Base-by-base conservation (phyloP, 192 early-diverging fungal species). In the Geosiphon pyriformis region DNA sequence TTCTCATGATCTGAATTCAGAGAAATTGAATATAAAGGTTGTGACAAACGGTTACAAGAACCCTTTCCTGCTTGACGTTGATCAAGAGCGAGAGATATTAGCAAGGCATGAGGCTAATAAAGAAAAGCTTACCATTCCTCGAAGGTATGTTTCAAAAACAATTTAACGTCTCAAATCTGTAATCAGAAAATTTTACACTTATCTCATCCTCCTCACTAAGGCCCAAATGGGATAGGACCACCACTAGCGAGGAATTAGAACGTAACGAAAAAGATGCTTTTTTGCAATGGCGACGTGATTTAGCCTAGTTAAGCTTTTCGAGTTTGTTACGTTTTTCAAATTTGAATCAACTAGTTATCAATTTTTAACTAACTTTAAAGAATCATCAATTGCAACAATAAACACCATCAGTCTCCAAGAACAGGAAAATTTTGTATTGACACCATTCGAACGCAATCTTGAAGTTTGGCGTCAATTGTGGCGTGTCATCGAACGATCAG, bases 381-480 rank as follows among this genome's bases (percentile, higher is more conserved):
- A n/a, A n/a, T n/a, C n/a, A n/a, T n/a, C n/a, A n/a, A n/a, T n/a
- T n/a, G n/a, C n/a, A n/a, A n/a, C n/a, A n/a, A n/a, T n/a, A n/a
- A n/a, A n/a, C n/a, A n/a, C 15, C 15, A 10, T 15, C 37, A 91
- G 79, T 22, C 75, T 99, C 56, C 90, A 97, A 71, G 97, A 99
- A 68, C 86, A 93, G 18, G 90, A 97, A 70, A 91, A 92, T 0
- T 74, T 99, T 22, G 67, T 99, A 53, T 74, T 99, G 76, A 99
- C 97, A 20, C 97, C 97, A 30, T 99, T 94, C 65, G 97, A 99
- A 79, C 88, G 94, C 54, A 99, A 99, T 77, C 65, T 99, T 23
- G 97, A 99, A 78, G 92, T 99, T 26, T 99, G 96, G 96, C 82
- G 95, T 57, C 97, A 99, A 74, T 82, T 99, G 32, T 99, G 97